Evolutionary conservation across 495 filamentous ascomycete genomes (phyloP).

Genomic region (Aspergillus diversus): DNA sequence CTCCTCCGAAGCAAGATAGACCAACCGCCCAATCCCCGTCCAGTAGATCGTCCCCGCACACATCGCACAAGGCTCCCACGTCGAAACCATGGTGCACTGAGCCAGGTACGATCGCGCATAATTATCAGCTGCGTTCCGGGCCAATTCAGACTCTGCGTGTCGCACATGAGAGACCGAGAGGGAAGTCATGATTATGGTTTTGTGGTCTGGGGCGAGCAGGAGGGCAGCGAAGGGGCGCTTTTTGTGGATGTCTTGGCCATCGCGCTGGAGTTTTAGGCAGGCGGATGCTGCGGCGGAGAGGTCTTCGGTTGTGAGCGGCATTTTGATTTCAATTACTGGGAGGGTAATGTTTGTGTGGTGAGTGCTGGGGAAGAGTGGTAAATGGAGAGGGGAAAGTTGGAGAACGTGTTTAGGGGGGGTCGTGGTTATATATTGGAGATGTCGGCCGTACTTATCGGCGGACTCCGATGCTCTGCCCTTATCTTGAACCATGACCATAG

Average conservation of each 20-base stretch:
- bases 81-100: slow-evolving; percentile 53
- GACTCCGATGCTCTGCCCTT: not conserved
- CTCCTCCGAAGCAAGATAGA: slow-evolving; percentile 57
- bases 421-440: not conserved
- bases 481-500: too few relatives aligned
- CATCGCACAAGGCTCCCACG: slow-evolving; percentile 63
- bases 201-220: slow-evolving; percentile 53
- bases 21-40: slow-evolving; percentile 58
- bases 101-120: slow-evolving; percentile 53
- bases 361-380: too few relatives aligned
- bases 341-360: too few relatives aligned
- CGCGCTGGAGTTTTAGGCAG: slow-evolving; percentile 44
- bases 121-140: slow-evolving; percentile 53
- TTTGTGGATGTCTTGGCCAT: slow-evolving; percentile 41
- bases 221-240: slow-evolving; percentile 56
- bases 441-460: not conserved
- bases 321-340: too few relatives aligned
- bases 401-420: too few relatives aligned
- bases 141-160: slow-evolving; percentile 56
- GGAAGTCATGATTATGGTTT: slow-evolving; percentile 49
- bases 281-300: slow-evolving; percentile 39
- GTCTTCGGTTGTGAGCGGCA: slow-evolving; percentile 23
- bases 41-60: slow-evolving; percentile 54
- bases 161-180: slow-evolving; percentile 59
- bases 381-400: not conserved